These are phyloP conservation scores for Selaginella tamariscina DNA, from an alignment of 75 land plant species.

Conservation along the genomic window DNA sequence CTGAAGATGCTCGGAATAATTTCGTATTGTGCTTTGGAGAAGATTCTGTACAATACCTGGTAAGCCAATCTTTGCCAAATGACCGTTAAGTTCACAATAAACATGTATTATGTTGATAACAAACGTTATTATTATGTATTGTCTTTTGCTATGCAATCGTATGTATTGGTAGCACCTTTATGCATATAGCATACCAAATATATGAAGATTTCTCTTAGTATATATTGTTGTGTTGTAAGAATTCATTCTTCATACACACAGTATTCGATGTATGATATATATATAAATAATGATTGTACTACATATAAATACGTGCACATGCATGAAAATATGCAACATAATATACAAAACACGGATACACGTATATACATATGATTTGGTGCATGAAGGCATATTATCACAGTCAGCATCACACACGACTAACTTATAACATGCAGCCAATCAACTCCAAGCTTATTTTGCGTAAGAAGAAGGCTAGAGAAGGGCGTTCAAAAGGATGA, in stretches of 20 bases:
- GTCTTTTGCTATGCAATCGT: neutral
- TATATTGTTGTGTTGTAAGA: too few relatives aligned
- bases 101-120: slow-evolving; percentile 1
- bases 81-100: neutral
- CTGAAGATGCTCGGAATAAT: slow-evolving; percentile 58
- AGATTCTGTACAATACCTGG: slow-evolving; percentile 59
- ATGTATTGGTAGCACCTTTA: neutral
- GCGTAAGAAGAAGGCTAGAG: slow-evolving; percentile 86
- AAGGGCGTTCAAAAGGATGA: slow-evolving; percentile 74
- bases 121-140: slow-evolving; percentile 5
- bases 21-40: slow-evolving; percentile 71
- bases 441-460: slow-evolving; percentile 61
- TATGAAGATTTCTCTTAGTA: neutral
- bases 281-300: too few relatives aligned
- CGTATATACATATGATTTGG: too few relatives aligned
- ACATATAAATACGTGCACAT: too few relatives aligned
- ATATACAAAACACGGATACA: too few relatives aligned
- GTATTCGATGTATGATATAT: too few relatives aligned
- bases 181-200: too few relatives aligned
- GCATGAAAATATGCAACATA: too few relatives aligned
- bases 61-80: slow-evolving; percentile 18
- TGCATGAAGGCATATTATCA: too few relatives aligned
- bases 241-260: too few relatives aligned
- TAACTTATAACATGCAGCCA: slow-evolving; percentile 48
- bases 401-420: too few relatives aligned